phyloP scores from a whole-genome alignment of 169 alveolate species.

The Cryptosporidium meleagridis region DNA sequence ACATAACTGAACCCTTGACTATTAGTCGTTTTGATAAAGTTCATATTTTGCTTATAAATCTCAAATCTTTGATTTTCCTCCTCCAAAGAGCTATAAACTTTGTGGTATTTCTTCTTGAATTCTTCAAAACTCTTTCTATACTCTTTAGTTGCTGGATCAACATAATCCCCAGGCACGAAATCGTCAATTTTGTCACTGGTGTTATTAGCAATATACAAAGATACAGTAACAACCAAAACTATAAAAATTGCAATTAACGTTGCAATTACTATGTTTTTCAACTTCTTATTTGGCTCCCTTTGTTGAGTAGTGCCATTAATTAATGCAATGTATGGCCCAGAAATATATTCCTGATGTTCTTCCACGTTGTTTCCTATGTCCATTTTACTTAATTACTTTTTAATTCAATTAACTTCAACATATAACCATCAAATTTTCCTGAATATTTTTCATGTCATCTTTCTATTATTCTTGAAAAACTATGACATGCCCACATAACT shows the following conservation, averaged over 20 bases:
- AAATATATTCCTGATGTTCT: conserved; percentile 66
- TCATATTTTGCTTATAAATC: conserved; percentile 71
- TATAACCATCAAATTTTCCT: neutral
- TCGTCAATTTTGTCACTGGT: conserved; percentile 36
- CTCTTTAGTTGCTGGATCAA: conserved; percentile 6
- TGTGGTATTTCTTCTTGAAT: conserved; percentile 62
- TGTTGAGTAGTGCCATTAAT: conserved; percentile 64
- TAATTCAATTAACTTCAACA: neutral
- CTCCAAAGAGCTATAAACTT: conserved; percentile 60
- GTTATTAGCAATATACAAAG: conserved; percentile 7
- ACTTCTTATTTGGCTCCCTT: conserved; percentile 52
- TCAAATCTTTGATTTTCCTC: conserved; percentile 72
- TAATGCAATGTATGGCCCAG: conserved; percentile 61
- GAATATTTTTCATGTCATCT: neutral
- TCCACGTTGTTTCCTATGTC: conserved; percentile 31
- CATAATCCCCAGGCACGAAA: neutral
- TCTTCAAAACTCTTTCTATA: conserved; percentile 33
- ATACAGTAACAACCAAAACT: conserved; percentile 13
- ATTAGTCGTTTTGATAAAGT: conserved; percentile 71
- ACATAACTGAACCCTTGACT: conserved; percentile 74
- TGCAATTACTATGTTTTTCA: conserved; percentile 18
- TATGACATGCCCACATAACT: neutral
- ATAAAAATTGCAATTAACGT: conserved; percentile 33
- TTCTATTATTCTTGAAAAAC: neutral
- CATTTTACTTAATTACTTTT: conserved; percentile 1